Evolutionary conservation across 176 grass and related monocot species (phyloP).

Genomic region (Metroxylon sagu): DNA sequence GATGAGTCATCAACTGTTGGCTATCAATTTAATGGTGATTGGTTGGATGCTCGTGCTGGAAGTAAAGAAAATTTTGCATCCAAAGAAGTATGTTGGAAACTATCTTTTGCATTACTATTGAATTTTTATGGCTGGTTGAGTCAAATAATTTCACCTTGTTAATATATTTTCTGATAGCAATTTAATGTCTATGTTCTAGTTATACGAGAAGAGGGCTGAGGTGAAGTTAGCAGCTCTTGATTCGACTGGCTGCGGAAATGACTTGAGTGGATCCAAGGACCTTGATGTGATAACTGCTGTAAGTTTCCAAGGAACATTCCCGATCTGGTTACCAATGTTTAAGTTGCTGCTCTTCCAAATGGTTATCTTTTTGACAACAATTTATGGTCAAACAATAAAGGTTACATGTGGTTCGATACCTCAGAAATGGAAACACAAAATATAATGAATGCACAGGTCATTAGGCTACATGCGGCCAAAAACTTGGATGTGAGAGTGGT

Average conservation of each 20-base stretch:
- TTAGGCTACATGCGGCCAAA: too few relatives aligned
- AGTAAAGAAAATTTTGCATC: constrained; percentile 28
- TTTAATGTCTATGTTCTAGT: constrained; percentile 27
- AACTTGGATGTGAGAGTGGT: too few relatives aligned
- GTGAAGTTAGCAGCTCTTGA: constrained; percentile 36
- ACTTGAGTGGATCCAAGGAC: constrained; percentile 7
- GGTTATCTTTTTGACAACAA: too few relatives aligned
- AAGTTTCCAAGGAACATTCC: not conserved
- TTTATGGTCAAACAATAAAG: too few relatives aligned
- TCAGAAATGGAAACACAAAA: too few relatives aligned
- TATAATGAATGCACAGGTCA: too few relatives aligned
- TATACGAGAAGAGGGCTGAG: constrained; percentile 33
- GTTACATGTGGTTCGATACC: too few relatives aligned
- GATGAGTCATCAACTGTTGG: constrained; percentile 24
- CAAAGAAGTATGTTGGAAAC: constrained; percentile 29
- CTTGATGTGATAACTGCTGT: constrained; percentile 42
- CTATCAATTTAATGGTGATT: constrained; percentile 21
- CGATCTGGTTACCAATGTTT: too few relatives aligned
- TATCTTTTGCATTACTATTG: not conserved
- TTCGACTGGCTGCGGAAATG: constrained; percentile 19
- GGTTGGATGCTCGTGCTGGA: constrained; percentile 12
- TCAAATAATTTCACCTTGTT: not conserved
- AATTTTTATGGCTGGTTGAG: not conserved
- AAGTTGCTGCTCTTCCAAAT: too few relatives aligned
- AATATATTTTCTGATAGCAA: not conserved